phyloP scores from a whole-genome alignment of 2,329 filamentous ascomycete genomes.

The Aureobasidium lini region DNA sequence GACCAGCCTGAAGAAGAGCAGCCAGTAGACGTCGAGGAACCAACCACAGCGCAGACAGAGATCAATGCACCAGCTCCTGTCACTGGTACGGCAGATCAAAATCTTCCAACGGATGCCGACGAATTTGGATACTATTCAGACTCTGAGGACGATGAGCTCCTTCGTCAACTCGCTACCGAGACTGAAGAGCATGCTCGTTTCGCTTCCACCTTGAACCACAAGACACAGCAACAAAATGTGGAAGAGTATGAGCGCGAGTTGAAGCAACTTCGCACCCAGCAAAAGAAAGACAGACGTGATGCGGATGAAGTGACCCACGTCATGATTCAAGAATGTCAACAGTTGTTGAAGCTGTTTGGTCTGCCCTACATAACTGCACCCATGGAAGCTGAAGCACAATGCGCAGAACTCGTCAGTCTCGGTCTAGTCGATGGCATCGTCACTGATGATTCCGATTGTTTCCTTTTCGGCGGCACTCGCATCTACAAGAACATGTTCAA shows the following conservation, averaged over 20 bases:
- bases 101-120: conserved; percentile 22
- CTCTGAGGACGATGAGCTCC: conserved; percentile 83
- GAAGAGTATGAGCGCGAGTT: conserved; percentile 82
- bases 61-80: neutral
- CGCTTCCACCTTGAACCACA: conserved; percentile 76
- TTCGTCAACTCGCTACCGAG: conserved; percentile 79
- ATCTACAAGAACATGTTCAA: conserved; percentile 99
- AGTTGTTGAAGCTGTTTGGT: conserved; percentile 81
- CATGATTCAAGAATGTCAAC: conserved; percentile 93
- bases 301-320: conserved; percentile 94
- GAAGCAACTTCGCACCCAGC: conserved; percentile 78
- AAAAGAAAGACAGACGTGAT: conserved; percentile 91
- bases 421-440: conserved; percentile 95
- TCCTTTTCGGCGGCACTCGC: conserved; percentile 89
- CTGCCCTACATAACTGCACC: conserved; percentile 95
- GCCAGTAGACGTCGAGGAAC: neutral
- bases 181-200: conserved; percentile 92
- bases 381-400: conserved; percentile 98
- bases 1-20: conserved; percentile 15
- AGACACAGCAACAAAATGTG: conserved; percentile 59
- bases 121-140: conserved; percentile 57
- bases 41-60: neutral
- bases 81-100: conserved; percentile 19
- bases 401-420: conserved; percentile 77
- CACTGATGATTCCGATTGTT: conserved; percentile 93